Evolutionary conservation across 139 green algal species (phyloP), one percentile per base, ranked within the genome.

Genomic region (Diplosphaera chodatii): DNA sequence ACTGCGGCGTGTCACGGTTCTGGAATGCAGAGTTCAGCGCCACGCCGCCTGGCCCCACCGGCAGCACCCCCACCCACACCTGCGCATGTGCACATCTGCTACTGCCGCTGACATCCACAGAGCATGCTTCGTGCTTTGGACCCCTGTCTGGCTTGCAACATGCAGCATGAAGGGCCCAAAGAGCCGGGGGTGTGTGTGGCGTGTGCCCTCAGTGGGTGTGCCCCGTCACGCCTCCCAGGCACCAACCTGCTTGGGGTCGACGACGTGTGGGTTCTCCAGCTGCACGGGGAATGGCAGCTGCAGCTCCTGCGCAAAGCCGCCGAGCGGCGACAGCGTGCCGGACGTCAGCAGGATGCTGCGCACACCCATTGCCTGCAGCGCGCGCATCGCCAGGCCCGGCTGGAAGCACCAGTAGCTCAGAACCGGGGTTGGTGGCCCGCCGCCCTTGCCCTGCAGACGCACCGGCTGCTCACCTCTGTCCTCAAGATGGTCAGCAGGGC

Each of bases 221-320:
- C n/a, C n/a, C n/a, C n/a, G n/a, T n/a, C n/a, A n/a, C n/a, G n/a
- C n/a, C n/a, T n/a, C n/a, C n/a, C n/a, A n/a, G n/a, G n/a, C n/a
- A n/a, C n/a, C n/a, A n/a, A 88, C 87, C 82, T 98, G 92, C 28
- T 70, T 75, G 20, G 74, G 66, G 31, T 80, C 66, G 31, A 99
- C 90, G 66, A 98, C 88, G 81, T 98, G 94, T 0, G 90, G 86
- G 83, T 98, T 99, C 83, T 99, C 93, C 75, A 99, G 82, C n/a
- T 75, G 68, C 29, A 96, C 74, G 18, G 83, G 82, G 74, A 98
- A 98, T 20, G 83, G 81, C 68, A 97, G 73, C 31, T 83, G 71
- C 48, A 99, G 87, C 86, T 99, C 95, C 10, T 85, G 65, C 0
- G 94, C 91, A 74, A 98, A 96, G 32, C 77, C 86, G 34, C 88